Evolutionary conservation across 2,329 filamentous ascomycete species (phyloP).

Genomic region (Colletotrichum lentis): DNA sequence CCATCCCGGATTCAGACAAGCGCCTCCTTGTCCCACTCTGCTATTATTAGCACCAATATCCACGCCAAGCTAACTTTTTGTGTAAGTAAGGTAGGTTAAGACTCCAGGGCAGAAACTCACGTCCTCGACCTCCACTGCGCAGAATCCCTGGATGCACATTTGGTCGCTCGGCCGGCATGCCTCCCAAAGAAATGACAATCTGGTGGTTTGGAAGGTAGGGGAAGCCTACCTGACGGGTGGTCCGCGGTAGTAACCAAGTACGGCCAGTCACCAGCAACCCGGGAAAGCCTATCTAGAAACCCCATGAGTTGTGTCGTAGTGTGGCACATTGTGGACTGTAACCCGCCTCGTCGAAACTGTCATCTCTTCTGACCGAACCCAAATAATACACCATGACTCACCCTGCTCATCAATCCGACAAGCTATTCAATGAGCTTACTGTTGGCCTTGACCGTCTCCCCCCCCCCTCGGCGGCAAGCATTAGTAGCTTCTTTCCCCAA

Average conservation of each 20-base stretch:
- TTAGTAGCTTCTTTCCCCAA: constrained; percentile 21
- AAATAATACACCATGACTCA: constrained; percentile 31
- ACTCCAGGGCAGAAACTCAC: constrained; percentile 8
- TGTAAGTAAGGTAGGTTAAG: neutral
- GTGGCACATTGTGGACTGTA: neutral
- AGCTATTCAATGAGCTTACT: constrained; percentile 19
- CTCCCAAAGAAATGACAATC: constrained; percentile 1
- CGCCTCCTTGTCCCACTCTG: neutral
- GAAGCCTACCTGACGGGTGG: neutral
- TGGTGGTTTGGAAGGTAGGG: constrained; percentile 6
- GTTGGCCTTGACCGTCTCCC: constrained; percentile 17
- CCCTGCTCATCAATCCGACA: constrained; percentile 1
- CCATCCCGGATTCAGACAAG: constrained; percentile 18
- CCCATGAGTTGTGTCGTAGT: neutral
- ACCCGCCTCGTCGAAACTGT: neutral
- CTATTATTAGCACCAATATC: constrained; percentile 26
- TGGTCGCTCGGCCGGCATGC: constrained; percentile 2
- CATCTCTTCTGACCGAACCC: constrained; percentile 5
- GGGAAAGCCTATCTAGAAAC: neutral
- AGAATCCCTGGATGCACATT: constrained; percentile 8
- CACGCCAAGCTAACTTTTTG: constrained; percentile 25
- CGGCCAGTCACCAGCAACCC: neutral
- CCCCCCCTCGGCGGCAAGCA: constrained; percentile 4
- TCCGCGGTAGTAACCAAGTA: neutral
- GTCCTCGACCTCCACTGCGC: neutral